phyloP scores from a whole-genome alignment of 2,329 filamentous ascomycete genomes.

The Dendryphion nanum region DNA sequence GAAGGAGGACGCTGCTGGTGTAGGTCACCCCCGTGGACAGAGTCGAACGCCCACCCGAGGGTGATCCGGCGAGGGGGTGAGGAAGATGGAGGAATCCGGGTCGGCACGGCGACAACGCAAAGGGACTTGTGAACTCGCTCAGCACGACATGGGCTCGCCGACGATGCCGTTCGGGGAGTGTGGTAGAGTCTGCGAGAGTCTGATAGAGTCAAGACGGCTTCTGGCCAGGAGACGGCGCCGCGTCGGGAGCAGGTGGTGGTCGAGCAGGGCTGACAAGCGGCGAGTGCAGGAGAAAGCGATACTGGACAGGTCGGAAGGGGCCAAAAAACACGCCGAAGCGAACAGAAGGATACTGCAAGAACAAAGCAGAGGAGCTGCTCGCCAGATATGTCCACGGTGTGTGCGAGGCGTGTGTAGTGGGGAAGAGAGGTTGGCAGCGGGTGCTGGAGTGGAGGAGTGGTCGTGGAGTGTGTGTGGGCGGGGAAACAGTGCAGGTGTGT shows the following conservation, averaged over 20 bases:
- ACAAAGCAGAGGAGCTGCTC: too few relatives aligned
- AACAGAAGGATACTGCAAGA: too few relatives aligned
- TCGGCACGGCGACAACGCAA: conserved; percentile 12
- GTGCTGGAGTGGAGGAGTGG: neutral
- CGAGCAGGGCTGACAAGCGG: conserved; percentile 17
- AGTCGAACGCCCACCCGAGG: conserved; percentile 8
- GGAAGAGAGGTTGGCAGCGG: neutral
- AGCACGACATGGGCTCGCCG: too few relatives aligned
- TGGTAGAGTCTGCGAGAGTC: too few relatives aligned
- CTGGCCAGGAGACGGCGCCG: too few relatives aligned
- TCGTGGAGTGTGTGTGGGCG: neutral
- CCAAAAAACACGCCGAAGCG: conserved; percentile 1
- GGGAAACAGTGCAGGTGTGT: neutral
- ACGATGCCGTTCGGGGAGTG: too few relatives aligned
- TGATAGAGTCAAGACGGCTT: too few relatives aligned
- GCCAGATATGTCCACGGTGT: too few relatives aligned
- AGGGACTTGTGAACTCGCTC: conserved; percentile 4
- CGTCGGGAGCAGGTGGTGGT: too few relatives aligned
- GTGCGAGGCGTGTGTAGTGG: too few relatives aligned
- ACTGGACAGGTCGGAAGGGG: too few relatives aligned
- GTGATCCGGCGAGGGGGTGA: conserved; percentile 6
- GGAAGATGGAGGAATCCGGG: conserved; percentile 17
- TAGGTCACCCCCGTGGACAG: conserved; percentile 8
- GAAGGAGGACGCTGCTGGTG: too few relatives aligned
- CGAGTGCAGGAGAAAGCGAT: conserved; percentile 17